Conservation (phyloP, 345 rosid species). For the Draba incana region DNA sequence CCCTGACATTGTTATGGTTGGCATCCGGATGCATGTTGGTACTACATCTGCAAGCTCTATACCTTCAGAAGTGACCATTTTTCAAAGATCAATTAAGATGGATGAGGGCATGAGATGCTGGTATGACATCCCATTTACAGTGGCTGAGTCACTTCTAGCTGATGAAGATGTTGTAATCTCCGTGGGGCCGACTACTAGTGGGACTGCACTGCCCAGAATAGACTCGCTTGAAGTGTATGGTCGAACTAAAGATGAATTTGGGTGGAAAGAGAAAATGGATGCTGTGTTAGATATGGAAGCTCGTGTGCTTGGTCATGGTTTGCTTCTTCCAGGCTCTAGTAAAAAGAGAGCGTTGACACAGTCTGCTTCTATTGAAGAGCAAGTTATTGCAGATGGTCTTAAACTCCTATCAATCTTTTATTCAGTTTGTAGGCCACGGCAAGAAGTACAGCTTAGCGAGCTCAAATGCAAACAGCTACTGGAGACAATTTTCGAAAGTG, state of each 20-base stretch:
- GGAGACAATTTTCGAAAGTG: constrained; percentile 86
- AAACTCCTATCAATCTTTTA: constrained; percentile 78
- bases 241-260: constrained; percentile 97
- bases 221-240: constrained; percentile 97
- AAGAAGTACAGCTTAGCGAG: constrained; percentile 59
- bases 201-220: constrained; percentile 80
- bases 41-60: constrained; percentile 84
- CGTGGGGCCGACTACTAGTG: constrained; percentile 84
- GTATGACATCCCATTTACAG: constrained; percentile 97
- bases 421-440: constrained; percentile 55
- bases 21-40: constrained; percentile 94
- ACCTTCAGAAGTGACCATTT: constrained; percentile 84
- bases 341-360: constrained; percentile 69
- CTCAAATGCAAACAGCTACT: constrained; percentile 82
- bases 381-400: constrained; percentile 90
- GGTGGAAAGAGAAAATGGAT: constrained; percentile 99
- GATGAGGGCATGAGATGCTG: constrained; percentile 97
- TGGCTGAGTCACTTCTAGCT: constrained; percentile 95
- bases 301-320: constrained; percentile 82
- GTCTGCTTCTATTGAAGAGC: constrained; percentile 79
- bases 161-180: constrained; percentile 90
- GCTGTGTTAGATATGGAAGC: constrained; percentile 93
- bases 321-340: constrained; percentile 63
- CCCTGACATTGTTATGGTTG: constrained; percentile 97
- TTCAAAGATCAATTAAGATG: constrained; percentile 89